A percentile compares a stretch with the other conserved stretches of the same genome.
These are phyloP conservation scores for Dicorynia guianensis DNA, from an alignment of 306 rosid species.

Conservation along the genomic window DNA sequence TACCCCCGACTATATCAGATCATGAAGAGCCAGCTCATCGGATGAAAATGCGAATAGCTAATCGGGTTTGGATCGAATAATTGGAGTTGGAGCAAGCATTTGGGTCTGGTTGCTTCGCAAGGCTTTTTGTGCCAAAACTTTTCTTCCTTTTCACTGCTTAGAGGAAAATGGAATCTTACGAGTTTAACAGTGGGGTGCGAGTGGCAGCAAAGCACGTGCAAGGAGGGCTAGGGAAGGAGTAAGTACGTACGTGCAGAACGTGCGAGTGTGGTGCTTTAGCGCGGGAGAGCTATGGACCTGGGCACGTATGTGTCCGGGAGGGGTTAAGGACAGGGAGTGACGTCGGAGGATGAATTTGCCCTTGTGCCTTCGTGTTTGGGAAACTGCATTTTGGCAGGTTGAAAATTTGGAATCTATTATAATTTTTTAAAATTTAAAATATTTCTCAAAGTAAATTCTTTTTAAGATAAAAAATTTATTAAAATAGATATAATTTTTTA, in stretches of 20 bases:
- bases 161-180: slow-evolving; percentile 6
- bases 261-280: slow-evolving; percentile 20
- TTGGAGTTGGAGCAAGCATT: slow-evolving; percentile 23
- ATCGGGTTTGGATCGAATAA: slow-evolving; percentile 32
- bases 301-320: background rate
- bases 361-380: slow-evolving; percentile 25
- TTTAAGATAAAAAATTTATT: too few relatives aligned
- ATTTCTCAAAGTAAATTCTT: too few relatives aligned
- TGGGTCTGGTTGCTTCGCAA: background rate
- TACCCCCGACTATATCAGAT: slow-evolving; percentile 20
- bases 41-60: background rate
- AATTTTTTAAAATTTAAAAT: too few relatives aligned
- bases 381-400: too few relatives aligned
- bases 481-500: too few relatives aligned
- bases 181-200: slow-evolving; percentile 23
- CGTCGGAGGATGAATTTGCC: slow-evolving; percentile 8
- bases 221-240: background rate
- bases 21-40: background rate
- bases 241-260: slow-evolving; percentile 38
- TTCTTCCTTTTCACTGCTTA: background rate
- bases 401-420: too few relatives aligned
- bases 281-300: slow-evolving; percentile 37
- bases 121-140: background rate
- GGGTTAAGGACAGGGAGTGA: background rate
- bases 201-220: slow-evolving; percentile 33